Evolutionary conservation across 805 yeast species (phyloP).

Genomic region (Zygosaccharomyces pseudorouxii): DNA sequence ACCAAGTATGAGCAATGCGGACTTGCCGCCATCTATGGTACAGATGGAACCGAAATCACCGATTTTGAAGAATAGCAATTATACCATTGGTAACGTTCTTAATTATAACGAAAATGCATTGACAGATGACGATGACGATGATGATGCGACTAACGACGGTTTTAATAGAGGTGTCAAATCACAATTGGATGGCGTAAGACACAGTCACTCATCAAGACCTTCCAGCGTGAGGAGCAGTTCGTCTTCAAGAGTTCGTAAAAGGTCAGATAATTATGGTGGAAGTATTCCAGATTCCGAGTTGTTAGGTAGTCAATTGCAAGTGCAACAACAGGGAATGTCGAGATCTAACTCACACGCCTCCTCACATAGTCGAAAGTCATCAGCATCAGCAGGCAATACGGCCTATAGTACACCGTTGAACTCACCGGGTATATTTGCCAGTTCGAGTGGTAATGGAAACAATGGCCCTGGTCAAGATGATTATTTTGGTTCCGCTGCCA

Average conservation of each 20-base stretch:
- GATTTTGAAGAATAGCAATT: conserved; percentile 47
- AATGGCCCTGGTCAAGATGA: conserved; percentile 13
- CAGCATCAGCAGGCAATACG: conserved; percentile 28
- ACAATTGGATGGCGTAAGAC: conserved; percentile 19
- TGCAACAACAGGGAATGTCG: conserved; percentile 8
- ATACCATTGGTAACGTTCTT: conserved; percentile 18
- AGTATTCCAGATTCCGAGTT: conserved; percentile 1
- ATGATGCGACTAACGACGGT: conserved; percentile 14
- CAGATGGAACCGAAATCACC: conserved; percentile 71
- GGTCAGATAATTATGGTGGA: conserved; percentile 15
- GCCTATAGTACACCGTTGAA: conserved; percentile 33
- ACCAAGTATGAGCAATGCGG: conserved; percentile 34
- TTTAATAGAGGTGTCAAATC: conserved; percentile 9
- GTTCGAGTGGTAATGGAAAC: conserved; percentile 1
- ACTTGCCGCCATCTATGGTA: conserved; percentile 64
- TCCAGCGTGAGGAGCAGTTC: conserved; percentile 26
- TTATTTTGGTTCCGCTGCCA: conserved; percentile 17
- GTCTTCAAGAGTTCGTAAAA: conserved; percentile 23
- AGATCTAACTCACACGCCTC: conserved; percentile 31
- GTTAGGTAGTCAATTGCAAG: conserved; percentile 9
- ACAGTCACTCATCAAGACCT: conserved; percentile 22
- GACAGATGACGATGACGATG: conserved; percentile 31
- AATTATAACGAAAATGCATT: conserved; percentile 30
- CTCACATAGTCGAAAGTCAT: conserved; percentile 33
- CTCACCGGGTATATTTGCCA: conserved; percentile 28